phyloP scores from a whole-genome alignment of 331 rosid species.

The Telfairia occidentalis region DNA sequence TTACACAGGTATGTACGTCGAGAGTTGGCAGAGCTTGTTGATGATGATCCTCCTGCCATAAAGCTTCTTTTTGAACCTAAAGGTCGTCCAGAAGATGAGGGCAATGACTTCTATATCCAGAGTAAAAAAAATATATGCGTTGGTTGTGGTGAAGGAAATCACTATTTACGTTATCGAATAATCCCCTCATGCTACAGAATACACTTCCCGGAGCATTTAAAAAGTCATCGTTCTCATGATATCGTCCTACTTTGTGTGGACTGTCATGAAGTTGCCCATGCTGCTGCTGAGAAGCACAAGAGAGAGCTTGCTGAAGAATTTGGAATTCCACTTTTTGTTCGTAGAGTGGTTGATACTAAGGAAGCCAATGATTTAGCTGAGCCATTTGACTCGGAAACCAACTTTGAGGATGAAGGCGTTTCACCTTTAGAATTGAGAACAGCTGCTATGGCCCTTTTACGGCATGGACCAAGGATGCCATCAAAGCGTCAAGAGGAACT shows the following conservation, averaged over 20 bases:
- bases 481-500: conserved; percentile 59
- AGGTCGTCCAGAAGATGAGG: conserved; percentile 97
- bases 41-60: conserved; percentile 78
- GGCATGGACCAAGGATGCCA: conserved; percentile 91
- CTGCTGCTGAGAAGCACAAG: conserved; percentile 89
- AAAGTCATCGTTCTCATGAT: conserved; percentile 98
- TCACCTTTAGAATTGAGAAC: conserved; percentile 80
- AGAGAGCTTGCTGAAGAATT: conserved; percentile 65
- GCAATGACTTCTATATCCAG: conserved; percentile 77
- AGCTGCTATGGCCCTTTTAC: conserved; percentile 91
- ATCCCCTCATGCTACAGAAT: conserved; percentile 93
- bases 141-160: conserved; percentile 86
- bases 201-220: conserved; percentile 93
- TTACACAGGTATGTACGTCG: conserved; percentile 64
- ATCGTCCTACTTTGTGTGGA: conserved; percentile 94
- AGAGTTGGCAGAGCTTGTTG: conserved; percentile 67
- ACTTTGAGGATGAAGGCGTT: conserved; percentile 54
- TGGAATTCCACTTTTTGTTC: conserved; percentile 85
- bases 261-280: conserved; percentile 96
- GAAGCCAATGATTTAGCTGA: conserved; percentile 20
- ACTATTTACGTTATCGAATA: conserved; percentile 82
- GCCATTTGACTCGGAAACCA: conserved; percentile 20
- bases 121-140: conserved; percentile 87
- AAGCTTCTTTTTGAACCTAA: conserved; percentile 95
- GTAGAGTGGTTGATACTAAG: conserved; percentile 48